Evolutionary conservation across 139 green algal genomes (phyloP).

Genomic region (Chlamydomonas sp.): DNA sequence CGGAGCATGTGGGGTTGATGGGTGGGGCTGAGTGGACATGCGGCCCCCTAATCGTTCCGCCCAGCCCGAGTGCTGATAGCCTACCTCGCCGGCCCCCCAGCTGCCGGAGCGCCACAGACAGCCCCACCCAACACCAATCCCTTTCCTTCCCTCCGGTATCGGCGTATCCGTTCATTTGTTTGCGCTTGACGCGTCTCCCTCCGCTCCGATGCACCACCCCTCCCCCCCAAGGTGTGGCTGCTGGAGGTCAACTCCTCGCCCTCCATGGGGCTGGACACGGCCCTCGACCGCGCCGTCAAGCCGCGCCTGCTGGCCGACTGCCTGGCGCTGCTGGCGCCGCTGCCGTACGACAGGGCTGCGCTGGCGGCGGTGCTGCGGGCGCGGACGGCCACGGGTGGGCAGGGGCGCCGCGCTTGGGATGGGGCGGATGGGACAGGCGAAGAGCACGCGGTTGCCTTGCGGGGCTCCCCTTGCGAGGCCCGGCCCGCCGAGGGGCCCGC

Average conservation of each 20-base stretch:
- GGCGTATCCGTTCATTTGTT: constrained; percentile 26
- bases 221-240: constrained; percentile 63
- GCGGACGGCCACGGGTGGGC: constrained; percentile 7
- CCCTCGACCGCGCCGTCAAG: constrained; percentile 58
- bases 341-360: constrained; percentile 50
- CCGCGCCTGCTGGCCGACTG: constrained; percentile 47
- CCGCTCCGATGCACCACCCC: background rate
- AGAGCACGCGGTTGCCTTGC: background rate
- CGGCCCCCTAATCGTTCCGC: too few relatives aligned
- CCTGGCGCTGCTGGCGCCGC: constrained; percentile 47
- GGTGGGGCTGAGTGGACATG: background rate
- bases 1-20: background rate
- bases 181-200: background rate
- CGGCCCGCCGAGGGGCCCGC: too few relatives aligned
- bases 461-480: too few relatives aligned
- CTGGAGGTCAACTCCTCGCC: constrained; percentile 81
- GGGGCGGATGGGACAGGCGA: background rate
- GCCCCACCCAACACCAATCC: too few relatives aligned
- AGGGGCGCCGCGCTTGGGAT: background rate
- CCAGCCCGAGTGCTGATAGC: too few relatives aligned
- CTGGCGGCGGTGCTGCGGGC: constrained; percentile 41
- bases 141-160: too few relatives aligned
- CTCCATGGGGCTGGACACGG: constrained; percentile 60
- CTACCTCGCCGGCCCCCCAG: too few relatives aligned
- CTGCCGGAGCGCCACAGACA: too few relatives aligned